These are phyloP conservation scores for Xanthoconium stramineum DNA, from an alignment of 768 basidiomycete genomes.

Conservation along the genomic window DNA sequence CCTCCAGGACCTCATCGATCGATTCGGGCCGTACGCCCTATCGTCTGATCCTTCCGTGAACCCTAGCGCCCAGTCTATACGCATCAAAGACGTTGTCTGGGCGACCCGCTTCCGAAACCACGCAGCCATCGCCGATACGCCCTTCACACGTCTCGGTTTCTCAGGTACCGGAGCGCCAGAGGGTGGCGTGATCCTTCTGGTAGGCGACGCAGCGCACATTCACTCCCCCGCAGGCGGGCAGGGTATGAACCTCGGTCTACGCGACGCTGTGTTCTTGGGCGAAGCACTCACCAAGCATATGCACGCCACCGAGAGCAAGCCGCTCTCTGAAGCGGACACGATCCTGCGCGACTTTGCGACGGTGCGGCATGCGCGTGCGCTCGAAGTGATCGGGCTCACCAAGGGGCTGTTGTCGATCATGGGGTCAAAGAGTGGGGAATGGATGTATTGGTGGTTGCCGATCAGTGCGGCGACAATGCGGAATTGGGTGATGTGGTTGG, in stretches of 20 bases:
- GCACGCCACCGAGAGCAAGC: conserved; percentile 7
- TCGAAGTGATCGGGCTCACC: conserved; percentile 41
- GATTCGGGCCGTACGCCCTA: conserved; percentile 36
- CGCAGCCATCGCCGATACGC: conserved; percentile 42
- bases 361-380: conserved; percentile 37
- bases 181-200: conserved; percentile 27
- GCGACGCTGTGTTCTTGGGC: conserved; percentile 48
- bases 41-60: conserved; percentile 38
- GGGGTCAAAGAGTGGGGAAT: conserved; percentile 12
- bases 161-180: not conserved
- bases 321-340: conserved; percentile 25
- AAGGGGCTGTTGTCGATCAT: conserved; percentile 32
- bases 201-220: conserved; percentile 51
- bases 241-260: conserved; percentile 57
- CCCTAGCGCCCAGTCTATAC: conserved; percentile 26
- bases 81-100: conserved; percentile 42
- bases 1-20: conserved; percentile 42
- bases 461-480: conserved; percentile 26
- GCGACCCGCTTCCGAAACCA: conserved; percentile 47
- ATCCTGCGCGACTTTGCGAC: conserved; percentile 37
- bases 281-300: conserved; percentile 39
- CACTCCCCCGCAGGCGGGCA: conserved; percentile 57
- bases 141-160: conserved; percentile 32
- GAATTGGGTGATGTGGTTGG: conserved; percentile 25
- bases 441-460: conserved; percentile 28